Evolutionary conservation across 164 flowering plant genomes (phyloP).

Genomic region (Cinnamomum chago): DNA sequence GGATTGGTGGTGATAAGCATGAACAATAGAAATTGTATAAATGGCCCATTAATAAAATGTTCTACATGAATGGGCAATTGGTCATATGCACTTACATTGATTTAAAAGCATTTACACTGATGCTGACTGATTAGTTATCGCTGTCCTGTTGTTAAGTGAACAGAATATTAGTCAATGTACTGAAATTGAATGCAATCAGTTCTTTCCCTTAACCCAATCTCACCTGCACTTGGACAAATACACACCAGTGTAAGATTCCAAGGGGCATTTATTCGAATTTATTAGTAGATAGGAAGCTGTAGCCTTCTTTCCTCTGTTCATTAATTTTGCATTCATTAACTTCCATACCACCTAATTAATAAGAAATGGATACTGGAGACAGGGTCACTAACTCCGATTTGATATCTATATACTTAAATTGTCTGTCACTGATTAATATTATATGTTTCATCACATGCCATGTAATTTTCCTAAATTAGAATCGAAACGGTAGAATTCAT

Average conservation of each 20-base stretch:
- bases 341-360: neutral
- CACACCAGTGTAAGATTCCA: neutral
- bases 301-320: neutral
- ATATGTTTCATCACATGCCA: too few species aligned
- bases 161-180: neutral
- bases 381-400: neutral
- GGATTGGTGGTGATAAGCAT: too few species aligned
- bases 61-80: too few species aligned
- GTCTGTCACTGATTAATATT: neutral
- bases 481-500: too few species aligned
- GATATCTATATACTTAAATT: neutral
- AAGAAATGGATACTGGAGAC: neutral
- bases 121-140: too few species aligned
- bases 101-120: too few species aligned
- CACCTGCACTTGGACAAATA: neutral
- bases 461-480: too few species aligned
- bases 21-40: too few species aligned
- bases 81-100: too few species aligned
- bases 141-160: too few species aligned
- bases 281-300: conserved; percentile 3
- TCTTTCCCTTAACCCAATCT: neutral
- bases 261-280: neutral
- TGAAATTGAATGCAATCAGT: neutral
- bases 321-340: conserved; percentile 6
- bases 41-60: too few species aligned